Base-by-base conservation (phyloP, 1,139 yeast genomes). In the Hyphopichia fennica region DNA sequence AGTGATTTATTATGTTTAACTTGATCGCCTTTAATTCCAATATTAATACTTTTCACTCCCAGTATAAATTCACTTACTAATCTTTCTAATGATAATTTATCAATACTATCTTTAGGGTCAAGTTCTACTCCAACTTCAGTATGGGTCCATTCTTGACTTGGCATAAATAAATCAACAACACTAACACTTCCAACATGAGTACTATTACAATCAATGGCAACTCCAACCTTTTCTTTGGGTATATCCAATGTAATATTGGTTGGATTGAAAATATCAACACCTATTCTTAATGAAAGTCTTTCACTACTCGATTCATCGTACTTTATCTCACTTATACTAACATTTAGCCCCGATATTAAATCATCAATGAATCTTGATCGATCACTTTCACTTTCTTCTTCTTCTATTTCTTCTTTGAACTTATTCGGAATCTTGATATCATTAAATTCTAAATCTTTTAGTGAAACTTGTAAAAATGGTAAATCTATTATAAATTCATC, bases 211-310 rank as follows among this genome's bases (percentile, higher is more conserved):
- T 35, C 39, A 19, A 61, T 30, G 0, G 56, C 61, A 14, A 60
- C 38, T 0, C 38, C 40, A 20, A 63, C 23, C 2, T 41, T 37
- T 31, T 62, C 61, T 2, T 48, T 35, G 0, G 61, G 53, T 2
- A 69, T 38, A 4, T 56, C 60, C 14, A 64, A 29, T 1, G 63
- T 54, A 6, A 56, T 38, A 17, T 52, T 50, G 16, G 65, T 50
- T 1, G 81, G 78, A 41, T 78, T 75, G 7, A 47, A 42, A 6
- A 77, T 41, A 10, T 61, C 63, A n/a, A 72, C 54, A 45, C 72
- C 67, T 34, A 65, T 48, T 58, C 45, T 53, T 47, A 57, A 57
- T 25, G 48, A 46, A 20, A 62, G 41, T 13, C 46, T 50, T 0
- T 50, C 44, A 0, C 41, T 37, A 13, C 53, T 49, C 0, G 77